Conservation (phyloP, 2,329 filamentous ascomycete genomes). For the Aphanoascus verrucosus region DNA sequence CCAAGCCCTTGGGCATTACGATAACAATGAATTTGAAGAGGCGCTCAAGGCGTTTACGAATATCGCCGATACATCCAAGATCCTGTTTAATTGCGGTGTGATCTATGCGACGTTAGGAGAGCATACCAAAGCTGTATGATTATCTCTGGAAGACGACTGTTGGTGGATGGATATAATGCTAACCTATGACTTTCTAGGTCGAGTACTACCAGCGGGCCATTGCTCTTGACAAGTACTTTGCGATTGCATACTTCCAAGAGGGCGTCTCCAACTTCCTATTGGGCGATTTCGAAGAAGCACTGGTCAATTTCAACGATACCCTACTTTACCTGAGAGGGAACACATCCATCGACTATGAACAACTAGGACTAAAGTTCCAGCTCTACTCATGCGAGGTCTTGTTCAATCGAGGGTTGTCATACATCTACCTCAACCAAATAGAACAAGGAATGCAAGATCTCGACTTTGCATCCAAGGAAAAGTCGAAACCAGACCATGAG, state of each 20-base stretch:
- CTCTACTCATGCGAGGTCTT: slow-evolving; percentile 94
- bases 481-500: slow-evolving; percentile 90
- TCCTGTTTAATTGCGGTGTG: slow-evolving; percentile 95
- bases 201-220: slow-evolving; percentile 91
- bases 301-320: slow-evolving; percentile 98
- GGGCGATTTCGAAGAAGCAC: slow-evolving; percentile 91
- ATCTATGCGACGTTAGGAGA: slow-evolving; percentile 95
- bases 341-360: slow-evolving; percentile 95
- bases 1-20: slow-evolving; percentile 76
- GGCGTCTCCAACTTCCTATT: slow-evolving; percentile 96
- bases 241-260: slow-evolving; percentile 96
- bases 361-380: slow-evolving; percentile 89
- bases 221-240: slow-evolving; percentile 83
- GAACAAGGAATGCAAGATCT: slow-evolving; percentile 86
- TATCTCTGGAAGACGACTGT: background rate
- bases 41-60: slow-evolving; percentile 70
- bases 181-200: slow-evolving; percentile 49
- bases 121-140: slow-evolving; percentile 81
- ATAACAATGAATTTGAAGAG: slow-evolving; percentile 95
- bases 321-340: slow-evolving; percentile 89
- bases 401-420: slow-evolving; percentile 94
- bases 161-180: background rate
- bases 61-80: slow-evolving; percentile 93
- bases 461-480: slow-evolving; percentile 83
- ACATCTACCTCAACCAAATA: slow-evolving; percentile 90